Conservation (phyloP, 495 filamentous ascomycete genomes). For the Xylaria telfairii region DNA sequence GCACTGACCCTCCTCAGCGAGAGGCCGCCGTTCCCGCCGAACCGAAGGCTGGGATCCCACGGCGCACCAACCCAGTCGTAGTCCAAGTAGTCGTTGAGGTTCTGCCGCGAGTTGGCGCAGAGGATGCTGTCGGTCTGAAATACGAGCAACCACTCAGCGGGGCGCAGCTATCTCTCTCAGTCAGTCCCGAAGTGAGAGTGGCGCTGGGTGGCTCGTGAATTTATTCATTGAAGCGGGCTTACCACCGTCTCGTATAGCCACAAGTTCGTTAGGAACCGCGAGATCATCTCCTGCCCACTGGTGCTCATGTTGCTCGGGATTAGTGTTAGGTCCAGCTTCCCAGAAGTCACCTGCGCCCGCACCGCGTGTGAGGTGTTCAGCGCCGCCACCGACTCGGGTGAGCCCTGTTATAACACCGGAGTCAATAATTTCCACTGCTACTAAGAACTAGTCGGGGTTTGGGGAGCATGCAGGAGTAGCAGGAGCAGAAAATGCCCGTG, state of each 20-base stretch:
- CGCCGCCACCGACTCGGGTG: conserved; percentile 41
- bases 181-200: too few species aligned
- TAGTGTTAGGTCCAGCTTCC: conserved; percentile 54
- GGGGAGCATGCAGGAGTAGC: too few species aligned
- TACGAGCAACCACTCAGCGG: conserved; percentile 53
- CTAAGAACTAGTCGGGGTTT: too few species aligned
- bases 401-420: too few species aligned
- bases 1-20: conserved; percentile 53
- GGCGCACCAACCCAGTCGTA: conserved; percentile 62
- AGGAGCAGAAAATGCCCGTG: too few species aligned
- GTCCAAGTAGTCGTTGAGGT: conserved; percentile 54
- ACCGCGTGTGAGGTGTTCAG: conserved; percentile 49
- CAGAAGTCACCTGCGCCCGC: conserved; percentile 41
- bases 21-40: conserved; percentile 58
- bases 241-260: conserved; percentile 49
- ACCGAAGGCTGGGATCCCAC: conserved; percentile 49
- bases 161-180: conserved; percentile 34
- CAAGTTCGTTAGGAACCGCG: conserved; percentile 51
- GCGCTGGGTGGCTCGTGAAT: too few species aligned
- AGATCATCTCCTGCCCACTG: conserved; percentile 51
- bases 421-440: too few species aligned
- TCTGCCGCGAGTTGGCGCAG: conserved; percentile 53
- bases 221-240: not conserved
- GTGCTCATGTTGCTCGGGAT: conserved; percentile 54
- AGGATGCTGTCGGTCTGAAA: conserved; percentile 60